Conservation (phyloP, 179 eudicot species). For the Amaranthus tricolor region DNA sequence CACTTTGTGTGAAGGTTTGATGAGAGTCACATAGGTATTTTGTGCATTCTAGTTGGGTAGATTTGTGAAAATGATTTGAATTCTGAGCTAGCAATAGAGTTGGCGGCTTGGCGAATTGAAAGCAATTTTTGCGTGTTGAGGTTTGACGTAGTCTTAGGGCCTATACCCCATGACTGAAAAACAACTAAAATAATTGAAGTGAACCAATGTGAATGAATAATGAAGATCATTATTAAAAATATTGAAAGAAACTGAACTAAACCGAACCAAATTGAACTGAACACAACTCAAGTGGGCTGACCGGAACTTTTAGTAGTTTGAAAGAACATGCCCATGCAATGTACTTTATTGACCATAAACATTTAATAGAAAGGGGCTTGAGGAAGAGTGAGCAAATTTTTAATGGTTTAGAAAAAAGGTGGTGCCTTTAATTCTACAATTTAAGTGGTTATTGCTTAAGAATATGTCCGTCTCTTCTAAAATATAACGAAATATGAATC, state of each 20-base stretch:
- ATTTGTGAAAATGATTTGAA: background rate
- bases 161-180: no score
- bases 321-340: background rate
- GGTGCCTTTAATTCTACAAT: background rate
- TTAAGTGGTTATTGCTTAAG: no score
- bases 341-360: background rate
- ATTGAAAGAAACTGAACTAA: no score
- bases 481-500: background rate
- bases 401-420: background rate
- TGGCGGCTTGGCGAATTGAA: background rate
- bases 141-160: background rate
- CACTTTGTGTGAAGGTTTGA: background rate
- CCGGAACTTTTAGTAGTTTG: no score
- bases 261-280: no score
- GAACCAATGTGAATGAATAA: no score
- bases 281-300: no score
- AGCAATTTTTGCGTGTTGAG: no score
- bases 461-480: background rate
- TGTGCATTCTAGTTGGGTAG: background rate
- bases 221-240: no score
- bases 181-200: no score
- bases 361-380: background rate
- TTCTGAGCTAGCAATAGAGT: background rate
- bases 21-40: background rate
- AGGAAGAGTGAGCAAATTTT: conserved; percentile 1